Percentiles rank a stretch among this genome's conserved stretches.
Conservation (phyloP, 2,329 filamentous ascomycete species). For the Colletotrichum australisinense region DNA sequence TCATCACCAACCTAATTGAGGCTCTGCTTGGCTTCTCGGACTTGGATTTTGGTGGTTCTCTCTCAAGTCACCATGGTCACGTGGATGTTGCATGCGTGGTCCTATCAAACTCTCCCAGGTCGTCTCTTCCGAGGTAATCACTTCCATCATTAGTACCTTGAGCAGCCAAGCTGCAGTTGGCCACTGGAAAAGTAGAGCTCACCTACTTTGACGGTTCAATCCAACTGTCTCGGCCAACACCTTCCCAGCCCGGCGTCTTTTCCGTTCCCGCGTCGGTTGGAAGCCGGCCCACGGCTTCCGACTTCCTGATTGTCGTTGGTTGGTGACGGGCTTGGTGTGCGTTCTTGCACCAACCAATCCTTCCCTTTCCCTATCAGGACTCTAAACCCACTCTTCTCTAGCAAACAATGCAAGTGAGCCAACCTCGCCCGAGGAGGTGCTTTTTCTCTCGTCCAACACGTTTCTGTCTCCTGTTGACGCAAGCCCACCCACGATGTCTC, state of each 20-base stretch:
- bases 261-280: background rate
- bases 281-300: background rate
- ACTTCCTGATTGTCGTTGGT: background rate
- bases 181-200: background rate
- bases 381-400: slow-evolving; percentile 3
- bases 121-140: background rate
- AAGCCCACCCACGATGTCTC: background rate
- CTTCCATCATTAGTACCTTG: background rate
- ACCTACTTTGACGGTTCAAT: background rate
- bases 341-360: slow-evolving; percentile 1
- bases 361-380: background rate
- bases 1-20: background rate
- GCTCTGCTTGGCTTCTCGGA: background rate
- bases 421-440: slow-evolving; percentile 6
- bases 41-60: background rate
- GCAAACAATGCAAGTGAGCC: slow-evolving; percentile 6
- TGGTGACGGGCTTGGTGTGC: background rate
- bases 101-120: background rate
- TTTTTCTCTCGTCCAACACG: background rate
- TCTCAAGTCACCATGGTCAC: background rate
- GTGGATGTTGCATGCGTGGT: background rate
- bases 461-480: background rate
- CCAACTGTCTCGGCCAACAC: background rate
- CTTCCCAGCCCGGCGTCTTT: slow-evolving; percentile 7
- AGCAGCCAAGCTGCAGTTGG: background rate